These are phyloP conservation scores for Knoxdaviesia proteae DNA, from an alignment of 2,329 filamentous ascomycete genomes.

Conservation along the genomic window DNA sequence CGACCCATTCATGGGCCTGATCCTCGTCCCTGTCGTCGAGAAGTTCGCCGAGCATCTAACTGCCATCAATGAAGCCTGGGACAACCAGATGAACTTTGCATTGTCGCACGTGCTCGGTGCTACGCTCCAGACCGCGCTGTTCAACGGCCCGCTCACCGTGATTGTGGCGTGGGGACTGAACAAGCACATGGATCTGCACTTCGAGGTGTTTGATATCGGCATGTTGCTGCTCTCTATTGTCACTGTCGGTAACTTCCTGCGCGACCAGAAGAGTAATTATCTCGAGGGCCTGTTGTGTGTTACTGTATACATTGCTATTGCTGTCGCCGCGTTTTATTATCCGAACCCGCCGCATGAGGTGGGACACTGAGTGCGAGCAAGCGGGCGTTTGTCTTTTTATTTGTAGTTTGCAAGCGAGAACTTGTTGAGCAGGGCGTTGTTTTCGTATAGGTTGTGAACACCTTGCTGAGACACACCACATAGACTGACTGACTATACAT, in stretches of 20 bases:
- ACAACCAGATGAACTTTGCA: slow-evolving; percentile 68
- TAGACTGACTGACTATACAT: too few species aligned
- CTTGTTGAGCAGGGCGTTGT: too few species aligned
- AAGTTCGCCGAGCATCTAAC: slow-evolving; percentile 75
- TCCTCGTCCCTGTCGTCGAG: slow-evolving; percentile 63
- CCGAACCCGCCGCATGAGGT: slow-evolving; percentile 17
- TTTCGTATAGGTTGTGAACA: too few species aligned
- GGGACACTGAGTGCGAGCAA: neutral
- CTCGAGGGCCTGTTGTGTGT: slow-evolving; percentile 70
- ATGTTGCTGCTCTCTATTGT: slow-evolving; percentile 68
- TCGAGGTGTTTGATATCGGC: slow-evolving; percentile 70
- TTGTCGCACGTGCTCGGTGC: slow-evolving; percentile 71
- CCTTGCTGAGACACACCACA: too few species aligned
- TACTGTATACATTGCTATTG: slow-evolving; percentile 40
- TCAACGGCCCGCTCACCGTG: slow-evolving; percentile 69
- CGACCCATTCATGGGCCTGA: slow-evolving; percentile 43
- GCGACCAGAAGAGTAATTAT: slow-evolving; percentile 80
- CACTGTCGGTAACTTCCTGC: slow-evolving; percentile 69
- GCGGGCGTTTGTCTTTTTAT: neutral
- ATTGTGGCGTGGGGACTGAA: slow-evolving; percentile 63
- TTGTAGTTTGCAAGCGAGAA: too few species aligned
- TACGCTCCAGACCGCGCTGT: slow-evolving; percentile 72
- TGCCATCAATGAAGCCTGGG: slow-evolving; percentile 67
- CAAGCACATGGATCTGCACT: slow-evolving; percentile 57
- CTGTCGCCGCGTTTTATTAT: slow-evolving; percentile 35